Percentiles rank a stretch among this genome's conserved stretches.
phyloP scores from a whole-genome alignment of 345 rosid genomes.

The Gossypium thurberi region DNA sequence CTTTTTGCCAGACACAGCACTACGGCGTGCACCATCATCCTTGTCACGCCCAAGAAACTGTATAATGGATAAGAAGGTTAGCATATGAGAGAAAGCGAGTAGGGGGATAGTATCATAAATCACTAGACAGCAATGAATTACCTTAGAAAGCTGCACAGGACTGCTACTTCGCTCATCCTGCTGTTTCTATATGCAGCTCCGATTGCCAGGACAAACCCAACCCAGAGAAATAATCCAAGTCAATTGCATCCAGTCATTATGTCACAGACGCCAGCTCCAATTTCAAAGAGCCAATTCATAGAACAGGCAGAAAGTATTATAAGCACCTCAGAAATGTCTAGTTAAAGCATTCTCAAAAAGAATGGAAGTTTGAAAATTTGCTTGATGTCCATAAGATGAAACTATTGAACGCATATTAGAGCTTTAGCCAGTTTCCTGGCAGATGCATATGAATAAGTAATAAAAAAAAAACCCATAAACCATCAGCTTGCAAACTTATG shows the following conservation, averaged over 20 bases:
- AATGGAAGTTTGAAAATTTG: neutral
- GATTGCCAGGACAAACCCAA: constrained; percentile 60
- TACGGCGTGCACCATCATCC: constrained; percentile 76
- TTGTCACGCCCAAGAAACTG: constrained; percentile 80
- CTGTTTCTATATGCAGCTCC: constrained; percentile 73
- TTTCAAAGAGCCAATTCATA: constrained; percentile 75
- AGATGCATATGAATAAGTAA: neutral
- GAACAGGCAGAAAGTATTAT: constrained; percentile 63
- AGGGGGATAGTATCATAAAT: neutral
- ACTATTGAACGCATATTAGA: neutral
- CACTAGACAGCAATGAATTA: constrained; percentile 19
- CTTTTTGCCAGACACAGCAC: constrained; percentile 98
- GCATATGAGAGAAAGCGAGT: neutral
- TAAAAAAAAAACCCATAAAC: neutral
- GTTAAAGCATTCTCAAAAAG: constrained; percentile 8
- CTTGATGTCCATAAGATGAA: neutral
- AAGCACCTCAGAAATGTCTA: constrained; percentile 40
- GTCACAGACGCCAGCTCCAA: constrained; percentile 97
- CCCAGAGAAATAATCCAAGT: constrained; percentile 50
- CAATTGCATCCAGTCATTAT: constrained; percentile 55
- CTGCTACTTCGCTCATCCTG: constrained; percentile 63
- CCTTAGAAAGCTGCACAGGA: constrained; percentile 96
- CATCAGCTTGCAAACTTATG: neutral
- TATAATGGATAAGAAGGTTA: constrained; percentile 6
- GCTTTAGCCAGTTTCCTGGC: neutral